Base-by-base conservation (phyloP, 2,329 filamentous ascomycete genomes). In the Aspergillus fumigatiaffinis region DNA sequence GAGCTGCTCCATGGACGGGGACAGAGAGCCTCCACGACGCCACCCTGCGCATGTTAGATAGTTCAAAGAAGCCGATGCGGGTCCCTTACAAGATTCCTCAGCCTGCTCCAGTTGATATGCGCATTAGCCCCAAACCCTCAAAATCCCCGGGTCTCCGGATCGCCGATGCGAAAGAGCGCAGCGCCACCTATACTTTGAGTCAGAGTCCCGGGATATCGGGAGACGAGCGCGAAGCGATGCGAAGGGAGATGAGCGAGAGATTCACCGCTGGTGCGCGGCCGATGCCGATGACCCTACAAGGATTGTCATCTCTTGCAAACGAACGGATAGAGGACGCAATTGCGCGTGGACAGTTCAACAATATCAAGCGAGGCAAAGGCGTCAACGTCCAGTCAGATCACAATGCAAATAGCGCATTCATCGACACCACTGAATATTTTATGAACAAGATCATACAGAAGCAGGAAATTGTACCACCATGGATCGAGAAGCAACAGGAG, bases 401-500 rank as follows among this genome's bases (percentile, higher is more conserved):
- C 52, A 87, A 90, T 63, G 89, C 90, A 1, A 88, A 88, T 65
- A 95, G 89, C 64, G 92, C 94, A 0, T 97, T 96, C 68, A 85
- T 97, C 56, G 91, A 97, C 69, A 97, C 93, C 0, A 97, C 94
- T 0, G 93, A 97, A 74, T 97, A 97, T 72, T 90, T 97, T 66
- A 89, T 97, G 88, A 97, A 99, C 76, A 94, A 95, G 76, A 97
- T 97, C 79, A 97, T 99, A 61, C 90, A 97, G 76, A 88, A 89
- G 57, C 94, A 99, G 74, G 92, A 96, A 21, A 90, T 97, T 58
- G 91, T 96, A 0, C 94, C 94, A 0, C 93, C 93, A 0, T 99
- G 94, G 94, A 97, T 99, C 58, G 94, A 99, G 75, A 97, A 97
- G 76, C 94, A 99, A 73, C 93, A 97, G 71, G 92, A 97, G 67